phyloP scores from a whole-genome alignment of 1,284 basidiomycete genomes.

The Malassezia dermatis region DNA sequence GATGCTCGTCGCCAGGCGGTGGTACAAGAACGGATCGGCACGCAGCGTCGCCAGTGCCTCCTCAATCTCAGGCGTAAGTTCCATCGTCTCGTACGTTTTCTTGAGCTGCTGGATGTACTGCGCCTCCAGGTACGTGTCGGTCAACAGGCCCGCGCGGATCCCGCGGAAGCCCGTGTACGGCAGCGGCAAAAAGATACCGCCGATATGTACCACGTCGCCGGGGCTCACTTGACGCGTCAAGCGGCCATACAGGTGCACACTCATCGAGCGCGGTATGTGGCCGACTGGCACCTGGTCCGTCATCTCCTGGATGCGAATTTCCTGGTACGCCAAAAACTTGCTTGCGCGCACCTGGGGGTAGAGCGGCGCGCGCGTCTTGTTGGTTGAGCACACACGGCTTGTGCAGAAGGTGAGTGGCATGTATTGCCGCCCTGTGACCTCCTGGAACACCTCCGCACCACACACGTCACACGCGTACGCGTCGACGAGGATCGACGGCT shows the following conservation, averaged over 20 bases:
- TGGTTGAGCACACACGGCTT: slow-evolving; percentile 63
- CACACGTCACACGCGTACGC: slow-evolving; percentile 98
- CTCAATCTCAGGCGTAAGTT: slow-evolving; percentile 74
- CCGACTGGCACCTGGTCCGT: slow-evolving; percentile 99
- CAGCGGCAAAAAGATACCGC: slow-evolving; percentile 77
- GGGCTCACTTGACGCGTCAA: slow-evolving; percentile 86
- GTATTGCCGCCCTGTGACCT: slow-evolving; percentile 86
- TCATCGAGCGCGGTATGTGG: slow-evolving; percentile 97
- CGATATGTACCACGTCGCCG: slow-evolving; percentile 86
- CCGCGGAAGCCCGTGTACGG: slow-evolving; percentile 80
- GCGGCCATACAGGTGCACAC: slow-evolving; percentile 79
- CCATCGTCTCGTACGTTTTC: slow-evolving; percentile 93
- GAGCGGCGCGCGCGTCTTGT: slow-evolving; percentile 76
- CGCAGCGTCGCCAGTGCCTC: slow-evolving; percentile 62
- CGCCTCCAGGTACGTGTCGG: slow-evolving; percentile 90
- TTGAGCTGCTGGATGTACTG: slow-evolving; percentile 88
- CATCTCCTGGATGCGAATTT: slow-evolving; percentile 99
- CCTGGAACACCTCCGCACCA: slow-evolving; percentile 96
- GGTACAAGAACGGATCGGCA: slow-evolving; percentile 66
- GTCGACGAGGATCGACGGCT: slow-evolving; percentile 90
- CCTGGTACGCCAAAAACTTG: slow-evolving; percentile 95
- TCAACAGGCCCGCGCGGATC: slow-evolving; percentile 82
- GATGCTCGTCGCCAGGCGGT: slow-evolving; percentile 64
- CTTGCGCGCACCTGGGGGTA: slow-evolving; percentile 97
- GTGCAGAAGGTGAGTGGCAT: slow-evolving; percentile 73